Conservation (phyloP, 306 rosid genomes). For the Datisca glomerata region DNA sequence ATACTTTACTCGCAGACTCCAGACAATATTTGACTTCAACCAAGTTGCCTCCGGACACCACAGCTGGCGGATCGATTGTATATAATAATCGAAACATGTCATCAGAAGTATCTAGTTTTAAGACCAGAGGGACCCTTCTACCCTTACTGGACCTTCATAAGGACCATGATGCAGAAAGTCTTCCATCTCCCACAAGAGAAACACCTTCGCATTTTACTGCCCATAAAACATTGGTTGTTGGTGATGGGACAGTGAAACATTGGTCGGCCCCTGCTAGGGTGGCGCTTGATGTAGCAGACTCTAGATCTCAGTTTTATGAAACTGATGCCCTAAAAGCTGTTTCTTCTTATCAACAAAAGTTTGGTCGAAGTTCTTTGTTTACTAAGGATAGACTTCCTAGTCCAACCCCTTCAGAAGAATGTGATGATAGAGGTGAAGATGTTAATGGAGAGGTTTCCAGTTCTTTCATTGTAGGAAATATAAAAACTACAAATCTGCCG, state of each 20-base stretch:
- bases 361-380: constrained; percentile 61
- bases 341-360: constrained; percentile 87
- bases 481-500: constrained; percentile 20
- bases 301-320: constrained; percentile 55
- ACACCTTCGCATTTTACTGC: constrained; percentile 39
- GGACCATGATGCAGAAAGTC: constrained; percentile 90
- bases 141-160: constrained; percentile 92
- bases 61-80: constrained; percentile 8
- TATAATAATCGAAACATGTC: constrained; percentile 10
- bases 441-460: constrained; percentile 64
- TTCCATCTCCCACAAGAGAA: constrained; percentile 92
- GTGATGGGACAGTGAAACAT: constrained; percentile 25
- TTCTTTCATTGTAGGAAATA: constrained; percentile 23
- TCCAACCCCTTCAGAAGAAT: constrained; percentile 91
- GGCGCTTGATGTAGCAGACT: constrained; percentile 22
- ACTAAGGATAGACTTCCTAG: constrained; percentile 76
- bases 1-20: constrained; percentile 14
- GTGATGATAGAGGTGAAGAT: constrained; percentile 39
- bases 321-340: constrained; percentile 85
- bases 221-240: constrained; percentile 25
- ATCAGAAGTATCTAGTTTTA: constrained; percentile 36
- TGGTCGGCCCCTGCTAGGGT: constrained; percentile 24
- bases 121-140: constrained; percentile 52
- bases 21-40: constrained; percentile 22
- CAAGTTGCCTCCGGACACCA: constrained; percentile 21